A percentile compares a stretch with the other conserved stretches of the same genome.
Evolutionary conservation across 2,329 filamentous ascomycete species (phyloP).

Genomic region (Cytospora piceae): DNA sequence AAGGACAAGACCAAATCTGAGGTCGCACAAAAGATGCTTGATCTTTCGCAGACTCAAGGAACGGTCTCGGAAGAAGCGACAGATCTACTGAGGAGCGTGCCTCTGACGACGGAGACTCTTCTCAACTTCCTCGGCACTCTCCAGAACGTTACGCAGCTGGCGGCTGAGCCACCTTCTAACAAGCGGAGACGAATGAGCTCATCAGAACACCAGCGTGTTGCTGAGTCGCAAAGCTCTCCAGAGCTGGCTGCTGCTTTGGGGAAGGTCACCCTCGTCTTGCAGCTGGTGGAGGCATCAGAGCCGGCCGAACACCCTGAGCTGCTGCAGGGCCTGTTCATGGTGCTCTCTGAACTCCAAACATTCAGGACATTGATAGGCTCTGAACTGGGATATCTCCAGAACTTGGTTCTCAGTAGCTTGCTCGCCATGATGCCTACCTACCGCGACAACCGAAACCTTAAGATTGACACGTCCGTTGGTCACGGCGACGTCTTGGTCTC

Average conservation of each 20-base stretch:
- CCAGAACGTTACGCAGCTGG: conserved; percentile 72
- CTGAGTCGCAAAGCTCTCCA: conserved; percentile 63
- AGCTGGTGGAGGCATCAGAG: conserved; percentile 81
- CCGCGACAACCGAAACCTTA: conserved; percentile 62
- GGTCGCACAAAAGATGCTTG: conserved; percentile 65
- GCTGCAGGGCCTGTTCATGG: conserved; percentile 77
- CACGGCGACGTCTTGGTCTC: conserved; percentile 91
- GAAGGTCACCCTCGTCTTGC: conserved; percentile 83
- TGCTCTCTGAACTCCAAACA: conserved; percentile 84
- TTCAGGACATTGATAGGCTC: conserved; percentile 81
- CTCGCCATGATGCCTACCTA: conserved; percentile 81
- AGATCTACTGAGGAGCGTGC: conserved; percentile 72
- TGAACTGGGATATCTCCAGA: conserved; percentile 88
- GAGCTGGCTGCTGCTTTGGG: conserved; percentile 71
- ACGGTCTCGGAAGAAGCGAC: conserved; percentile 60
- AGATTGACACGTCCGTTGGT: conserved; percentile 77
- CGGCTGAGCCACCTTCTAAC: conserved; percentile 70
- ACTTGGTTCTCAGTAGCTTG: conserved; percentile 79
- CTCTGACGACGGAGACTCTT: conserved; percentile 75
- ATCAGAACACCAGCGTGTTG: conserved; percentile 64
- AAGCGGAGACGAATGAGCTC: conserved; percentile 82
- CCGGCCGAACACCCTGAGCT: conserved; percentile 77
- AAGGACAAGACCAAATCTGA: conserved; percentile 65
- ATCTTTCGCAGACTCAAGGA: conserved; percentile 56
- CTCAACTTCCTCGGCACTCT: conserved; percentile 73